Base-by-base conservation (phyloP, 2,329 filamentous ascomycete genomes). In the Elsinoe perseae region DNA sequence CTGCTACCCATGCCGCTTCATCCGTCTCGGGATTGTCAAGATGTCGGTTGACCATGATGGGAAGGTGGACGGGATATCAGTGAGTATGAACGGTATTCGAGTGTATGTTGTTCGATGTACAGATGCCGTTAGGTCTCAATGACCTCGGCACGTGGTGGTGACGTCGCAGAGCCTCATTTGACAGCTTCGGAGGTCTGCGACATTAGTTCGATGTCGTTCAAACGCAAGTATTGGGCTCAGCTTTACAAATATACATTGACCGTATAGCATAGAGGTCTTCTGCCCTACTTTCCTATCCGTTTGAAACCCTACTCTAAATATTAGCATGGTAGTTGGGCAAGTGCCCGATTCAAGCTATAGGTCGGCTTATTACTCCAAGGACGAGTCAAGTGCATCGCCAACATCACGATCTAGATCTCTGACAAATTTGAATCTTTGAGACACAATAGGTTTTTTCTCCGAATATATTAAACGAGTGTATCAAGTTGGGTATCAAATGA, bases 1-100 rank as follows among this genome's bases (percentile, higher is more conserved):
- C 78, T 32, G 86, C 87, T 64, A 87, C 85, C 82, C 84, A 85
- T 40, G 85, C 83, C 46, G 87, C 87, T 57, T 80, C 76, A 60
- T 80, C 80, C 50, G 85, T 82, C 68, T 92, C 87, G 40, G 81
- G 80, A 62, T 80, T 81, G 53, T 80, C 80, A 65, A 85, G 72
- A 60, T 76, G 78, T 63, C 80, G 53, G 18, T 44, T 36, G 16
- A 27, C 36, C 40, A 42, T 42, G 27, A 32, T n/a, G 27, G 46
- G 46, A 32, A 36, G 46, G 46, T 50, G 27, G 4, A 20, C 6
- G 8, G 20, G 20, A 38, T 27, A 6, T n/a, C 23, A 23, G 18
- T 25, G 40, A 23, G n/a, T 21, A 44, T 25, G 40, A 7, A 4
- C 23, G 40, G n/a, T 50, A 12, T 14, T 25, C n/a, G 46, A 28